Conservation (phyloP, 2,329 filamentous ascomycete species). For the Orbilia javanica region DNA sequence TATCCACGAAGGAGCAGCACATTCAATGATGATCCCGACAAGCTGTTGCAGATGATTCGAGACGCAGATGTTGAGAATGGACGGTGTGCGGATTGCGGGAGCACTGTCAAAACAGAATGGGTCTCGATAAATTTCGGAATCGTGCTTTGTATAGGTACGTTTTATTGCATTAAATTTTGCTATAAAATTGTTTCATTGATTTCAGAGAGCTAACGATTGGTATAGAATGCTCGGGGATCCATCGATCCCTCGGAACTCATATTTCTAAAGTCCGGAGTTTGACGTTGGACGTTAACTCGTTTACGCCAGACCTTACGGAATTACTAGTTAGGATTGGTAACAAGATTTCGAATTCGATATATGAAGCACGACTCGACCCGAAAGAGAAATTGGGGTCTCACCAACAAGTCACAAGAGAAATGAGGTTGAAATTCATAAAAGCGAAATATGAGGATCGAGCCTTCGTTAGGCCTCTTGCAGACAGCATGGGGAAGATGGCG, state of each 20-base stretch:
- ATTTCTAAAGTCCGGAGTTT: constrained; percentile 97
- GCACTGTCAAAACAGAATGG: constrained; percentile 94
- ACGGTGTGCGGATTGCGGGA: constrained; percentile 94
- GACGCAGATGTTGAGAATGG: constrained; percentile 92
- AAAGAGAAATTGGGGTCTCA: constrained; percentile 79
- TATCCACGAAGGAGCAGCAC: constrained; percentile 76
- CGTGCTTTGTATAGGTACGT: constrained; percentile 76
- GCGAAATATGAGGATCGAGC: constrained; percentile 89
- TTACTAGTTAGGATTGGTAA: constrained; percentile 92
- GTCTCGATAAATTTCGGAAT: constrained; percentile 98
- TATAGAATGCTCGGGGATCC: constrained; percentile 94
- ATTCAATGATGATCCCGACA: constrained; percentile 85
- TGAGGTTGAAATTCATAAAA: constrained; percentile 93
- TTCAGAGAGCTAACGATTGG: background rate
- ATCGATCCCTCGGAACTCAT: constrained; percentile 94
- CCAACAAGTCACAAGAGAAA: constrained; percentile 79
- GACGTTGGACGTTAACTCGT: constrained; percentile 94
- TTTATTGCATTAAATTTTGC: background rate
- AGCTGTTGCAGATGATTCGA: constrained; percentile 85
- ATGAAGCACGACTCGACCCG: constrained; percentile 86
- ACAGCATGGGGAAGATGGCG: constrained; percentile 68
- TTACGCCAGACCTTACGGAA: constrained; percentile 96
- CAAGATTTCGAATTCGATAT: constrained; percentile 93
- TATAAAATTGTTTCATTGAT: too few species aligned
- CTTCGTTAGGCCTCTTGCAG: constrained; percentile 71